Conservation (phyloP, 2,329 filamentous ascomycete genomes). For the Pseudocercospora ulei region DNA sequence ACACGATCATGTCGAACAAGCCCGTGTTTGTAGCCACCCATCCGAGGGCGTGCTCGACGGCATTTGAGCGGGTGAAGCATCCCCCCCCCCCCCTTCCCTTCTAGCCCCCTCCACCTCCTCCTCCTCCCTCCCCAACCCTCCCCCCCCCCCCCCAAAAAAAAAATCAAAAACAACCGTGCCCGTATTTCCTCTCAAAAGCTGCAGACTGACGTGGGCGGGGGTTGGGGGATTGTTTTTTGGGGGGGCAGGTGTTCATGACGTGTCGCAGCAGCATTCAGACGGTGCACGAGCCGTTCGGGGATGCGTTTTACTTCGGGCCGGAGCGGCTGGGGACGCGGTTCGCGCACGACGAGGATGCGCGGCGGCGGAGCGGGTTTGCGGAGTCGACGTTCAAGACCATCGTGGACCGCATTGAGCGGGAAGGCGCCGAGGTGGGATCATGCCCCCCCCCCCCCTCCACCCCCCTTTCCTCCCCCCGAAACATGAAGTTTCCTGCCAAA, state of each 20-base stretch:
- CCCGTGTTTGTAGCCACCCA: conserved; percentile 91
- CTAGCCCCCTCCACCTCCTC: too few relatives aligned
- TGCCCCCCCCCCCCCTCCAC: too few relatives aligned
- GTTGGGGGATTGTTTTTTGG: too few relatives aligned
- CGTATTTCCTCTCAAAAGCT: conserved; percentile 2
- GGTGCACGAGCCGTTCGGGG: conserved; percentile 91
- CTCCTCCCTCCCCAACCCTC: too few relatives aligned
- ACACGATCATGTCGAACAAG: conserved; percentile 59
- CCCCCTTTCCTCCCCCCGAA: too few relatives aligned
- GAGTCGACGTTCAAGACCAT: conserved; percentile 66
- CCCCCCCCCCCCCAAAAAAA: too few relatives aligned
- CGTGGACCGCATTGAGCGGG: conserved; percentile 62
- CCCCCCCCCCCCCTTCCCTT: too few relatives aligned
- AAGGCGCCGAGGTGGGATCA: conserved; percentile 68
- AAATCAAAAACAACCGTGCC: too few relatives aligned
- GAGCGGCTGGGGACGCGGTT: conserved; percentile 76
- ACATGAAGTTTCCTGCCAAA: too few relatives aligned
- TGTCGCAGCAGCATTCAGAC: conserved; percentile 69
- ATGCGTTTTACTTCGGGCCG: conserved; percentile 91
- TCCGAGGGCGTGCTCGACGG: conserved; percentile 88
- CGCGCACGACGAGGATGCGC: conserved; percentile 53
- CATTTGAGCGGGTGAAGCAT: conserved; percentile 96
- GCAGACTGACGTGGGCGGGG: conserved; percentile 16
- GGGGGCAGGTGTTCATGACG: conserved; percentile 89
- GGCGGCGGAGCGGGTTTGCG: conserved; percentile 53